A percentile compares a stretch with the other conserved stretches of the same genome.
Evolutionary conservation across 1,284 basidiomycete species (phyloP).

Genomic region (Apiotrichum montevideense): DNA sequence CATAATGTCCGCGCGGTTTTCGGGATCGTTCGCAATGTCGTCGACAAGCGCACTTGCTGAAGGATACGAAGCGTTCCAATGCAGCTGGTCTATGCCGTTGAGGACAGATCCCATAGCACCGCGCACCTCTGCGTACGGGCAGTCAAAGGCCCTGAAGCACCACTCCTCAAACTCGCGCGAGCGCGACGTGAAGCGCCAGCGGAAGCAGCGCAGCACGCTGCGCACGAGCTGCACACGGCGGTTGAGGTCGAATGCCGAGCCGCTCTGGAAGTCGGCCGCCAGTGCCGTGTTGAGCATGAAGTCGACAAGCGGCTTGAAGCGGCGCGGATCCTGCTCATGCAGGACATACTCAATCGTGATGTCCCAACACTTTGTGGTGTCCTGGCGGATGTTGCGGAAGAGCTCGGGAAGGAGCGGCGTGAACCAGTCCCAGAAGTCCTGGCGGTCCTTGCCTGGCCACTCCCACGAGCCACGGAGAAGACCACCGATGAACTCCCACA

Average conservation of each 20-base stretch:
- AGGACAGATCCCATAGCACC: conserved; percentile 64
- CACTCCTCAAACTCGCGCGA: conserved; percentile 63
- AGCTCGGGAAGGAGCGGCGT: conserved; percentile 62
- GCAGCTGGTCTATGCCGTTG: conserved; percentile 62
- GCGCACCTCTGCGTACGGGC: conserved; percentile 77
- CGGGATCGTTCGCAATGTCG: conserved; percentile 55
- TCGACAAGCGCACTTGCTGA: conserved; percentile 60
- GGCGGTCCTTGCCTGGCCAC: conserved; percentile 63
- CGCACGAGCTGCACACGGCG: conserved; percentile 38
- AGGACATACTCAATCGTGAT: conserved; percentile 56
- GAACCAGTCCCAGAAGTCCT: conserved; percentile 75
- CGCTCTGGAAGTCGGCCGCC: conserved; percentile 70
- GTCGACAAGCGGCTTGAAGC: conserved; percentile 68
- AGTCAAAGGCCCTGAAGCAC: conserved; percentile 69
- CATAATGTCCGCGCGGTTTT: conserved; percentile 62
- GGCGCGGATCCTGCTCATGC: conserved; percentile 74
- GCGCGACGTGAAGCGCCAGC: conserved; percentile 68
- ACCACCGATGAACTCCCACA: conserved; percentile 78
- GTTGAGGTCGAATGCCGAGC: conserved; percentile 62
- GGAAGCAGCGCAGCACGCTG: conserved; percentile 61
- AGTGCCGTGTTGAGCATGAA: conserved; percentile 64
- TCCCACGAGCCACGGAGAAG: conserved; percentile 77
- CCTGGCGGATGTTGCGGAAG: conserved; percentile 73
- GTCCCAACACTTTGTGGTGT: conserved; percentile 57
- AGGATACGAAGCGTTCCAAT: conserved; percentile 63